Percentiles rank a stretch among this genome's conserved stretches.
phyloP scores from a whole-genome alignment of 129 eudicot genomes.

The Pittosporum tobira region DNA sequence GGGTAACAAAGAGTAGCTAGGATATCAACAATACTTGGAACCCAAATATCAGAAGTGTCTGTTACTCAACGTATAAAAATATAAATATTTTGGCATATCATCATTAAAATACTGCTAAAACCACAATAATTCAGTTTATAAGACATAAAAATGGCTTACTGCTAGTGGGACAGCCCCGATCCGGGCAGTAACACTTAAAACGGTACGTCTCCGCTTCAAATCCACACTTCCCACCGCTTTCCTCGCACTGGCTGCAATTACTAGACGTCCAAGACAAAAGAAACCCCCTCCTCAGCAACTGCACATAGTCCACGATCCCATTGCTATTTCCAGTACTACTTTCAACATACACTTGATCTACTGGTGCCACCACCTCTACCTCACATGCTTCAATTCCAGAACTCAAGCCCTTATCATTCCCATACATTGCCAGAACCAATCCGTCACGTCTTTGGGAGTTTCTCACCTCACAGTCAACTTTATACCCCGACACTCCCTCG shows the following conservation, averaged over 20 bases:
- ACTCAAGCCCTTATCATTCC: neutral
- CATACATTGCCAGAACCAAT: constrained; percentile 15
- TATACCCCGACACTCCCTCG: neutral
- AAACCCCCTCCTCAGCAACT: constrained; percentile 40
- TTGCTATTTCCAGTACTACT: neutral
- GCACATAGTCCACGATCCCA: constrained; percentile 9
- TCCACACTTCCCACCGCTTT: constrained; percentile 63
- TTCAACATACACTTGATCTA: too few species aligned
- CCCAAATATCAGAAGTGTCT: too few species aligned
- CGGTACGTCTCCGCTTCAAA: constrained; percentile 4
- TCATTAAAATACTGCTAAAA: too few species aligned
- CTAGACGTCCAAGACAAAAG: constrained; percentile 39
- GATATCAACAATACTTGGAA: too few species aligned
- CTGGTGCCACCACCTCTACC: neutral
- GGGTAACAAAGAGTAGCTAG: too few species aligned
- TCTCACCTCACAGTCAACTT: constrained; percentile 6
- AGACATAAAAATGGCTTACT: constrained; percentile 15
- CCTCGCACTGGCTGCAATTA: constrained; percentile 32
- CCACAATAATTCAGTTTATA: too few species aligned
- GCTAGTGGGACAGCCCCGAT: constrained; percentile 23
- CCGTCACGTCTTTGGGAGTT: neutral
- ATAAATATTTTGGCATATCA: too few species aligned
- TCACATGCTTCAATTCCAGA: constrained; percentile 4
- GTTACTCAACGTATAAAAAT: too few species aligned
- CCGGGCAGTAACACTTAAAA: constrained; percentile 51